Evolutionary conservation across 495 filamentous ascomycete species (phyloP).

Genomic region (Aspergillus ellipticus): DNA sequence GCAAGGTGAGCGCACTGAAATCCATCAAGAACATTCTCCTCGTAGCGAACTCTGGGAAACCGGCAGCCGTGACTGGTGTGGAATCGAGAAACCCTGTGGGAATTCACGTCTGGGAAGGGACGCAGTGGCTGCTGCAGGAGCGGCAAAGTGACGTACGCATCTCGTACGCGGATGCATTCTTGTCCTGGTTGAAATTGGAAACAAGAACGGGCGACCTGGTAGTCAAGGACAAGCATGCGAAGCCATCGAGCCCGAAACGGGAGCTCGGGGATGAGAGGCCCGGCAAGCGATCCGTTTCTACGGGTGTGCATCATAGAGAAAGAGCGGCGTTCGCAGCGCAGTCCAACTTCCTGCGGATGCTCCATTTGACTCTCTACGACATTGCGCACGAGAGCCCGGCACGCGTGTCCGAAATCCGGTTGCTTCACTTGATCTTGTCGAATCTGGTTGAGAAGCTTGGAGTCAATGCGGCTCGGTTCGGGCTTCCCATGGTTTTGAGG

Average conservation of each 20-base stretch:
- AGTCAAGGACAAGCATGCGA: slow-evolving; percentile 55
- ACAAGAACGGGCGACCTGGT: slow-evolving; percentile 64
- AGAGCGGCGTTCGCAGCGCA: slow-evolving; percentile 51
- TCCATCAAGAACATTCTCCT: slow-evolving; percentile 75
- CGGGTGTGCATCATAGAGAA: slow-evolving; percentile 46
- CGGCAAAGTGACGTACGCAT: slow-evolving; percentile 69
- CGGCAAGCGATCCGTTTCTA: slow-evolving; percentile 63
- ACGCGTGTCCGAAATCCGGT: slow-evolving; percentile 65
- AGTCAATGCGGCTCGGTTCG: slow-evolving; percentile 75
- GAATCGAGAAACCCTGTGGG: slow-evolving; percentile 70
- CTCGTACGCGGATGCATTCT: slow-evolving; percentile 76
- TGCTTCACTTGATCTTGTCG: slow-evolving; percentile 70
- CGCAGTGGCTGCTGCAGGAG: slow-evolving; percentile 83
- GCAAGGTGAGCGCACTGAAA: slow-evolving; percentile 71
- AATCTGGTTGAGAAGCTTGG: slow-evolving; percentile 72
- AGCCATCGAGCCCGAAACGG: slow-evolving; percentile 30
- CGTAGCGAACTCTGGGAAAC: slow-evolving; percentile 66
- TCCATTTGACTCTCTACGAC: slow-evolving; percentile 86
- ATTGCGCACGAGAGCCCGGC: slow-evolving; percentile 68
- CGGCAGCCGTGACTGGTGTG: slow-evolving; percentile 54
- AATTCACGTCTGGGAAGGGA: slow-evolving; percentile 83
- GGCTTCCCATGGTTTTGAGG: slow-evolving; percentile 81
- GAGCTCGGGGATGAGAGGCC: slow-evolving; percentile 34
- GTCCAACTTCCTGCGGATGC: slow-evolving; percentile 72
- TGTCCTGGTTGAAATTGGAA: slow-evolving; percentile 78